Conservation (phyloP, 2,329 filamentous ascomycete genomes). For the Pseudogymnoascus sp. region DNA sequence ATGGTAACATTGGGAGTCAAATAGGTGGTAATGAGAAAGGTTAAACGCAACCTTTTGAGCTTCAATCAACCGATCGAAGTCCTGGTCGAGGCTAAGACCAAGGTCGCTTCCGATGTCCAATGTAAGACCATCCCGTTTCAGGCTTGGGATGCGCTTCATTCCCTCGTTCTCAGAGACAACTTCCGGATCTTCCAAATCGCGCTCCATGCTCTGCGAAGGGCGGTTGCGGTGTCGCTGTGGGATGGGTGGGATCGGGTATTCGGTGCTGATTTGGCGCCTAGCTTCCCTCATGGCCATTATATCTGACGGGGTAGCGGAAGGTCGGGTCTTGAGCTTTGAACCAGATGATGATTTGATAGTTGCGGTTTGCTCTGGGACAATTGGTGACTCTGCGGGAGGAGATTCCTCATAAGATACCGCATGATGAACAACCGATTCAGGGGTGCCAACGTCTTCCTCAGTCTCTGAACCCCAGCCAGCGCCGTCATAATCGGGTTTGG, state of each 20-base stretch:
- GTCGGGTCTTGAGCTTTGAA: slow-evolving; percentile 78
- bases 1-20: slow-evolving; percentile 18
- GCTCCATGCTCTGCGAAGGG: slow-evolving; percentile 39
- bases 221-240: slow-evolving; percentile 51
- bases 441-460: slow-evolving; percentile 59
- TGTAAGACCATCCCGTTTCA: slow-evolving; percentile 75
- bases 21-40: slow-evolving; percentile 22
- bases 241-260: slow-evolving; percentile 55
- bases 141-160: slow-evolving; percentile 55
- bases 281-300: slow-evolving; percentile 76
- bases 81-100: slow-evolving; percentile 77
- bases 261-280: slow-evolving; percentile 74
- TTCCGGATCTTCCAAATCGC: slow-evolving; percentile 19
- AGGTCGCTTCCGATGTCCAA: slow-evolving; percentile 54
- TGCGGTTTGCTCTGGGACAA: slow-evolving; percentile 71
- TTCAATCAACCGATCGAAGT: slow-evolving; percentile 93
- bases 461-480: slow-evolving; percentile 51
- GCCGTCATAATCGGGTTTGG: slow-evolving; percentile 56
- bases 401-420: slow-evolving; percentile 38
- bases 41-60: slow-evolving; percentile 79
- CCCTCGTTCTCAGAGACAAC: slow-evolving; percentile 23
- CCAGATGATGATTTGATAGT: slow-evolving; percentile 79
- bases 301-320: slow-evolving; percentile 81
- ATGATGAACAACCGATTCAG: slow-evolving; percentile 84
- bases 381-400: slow-evolving; percentile 38